phyloP scores from a whole-genome alignment of 140 eudicot species.

The Eryngium alpinum region DNA sequence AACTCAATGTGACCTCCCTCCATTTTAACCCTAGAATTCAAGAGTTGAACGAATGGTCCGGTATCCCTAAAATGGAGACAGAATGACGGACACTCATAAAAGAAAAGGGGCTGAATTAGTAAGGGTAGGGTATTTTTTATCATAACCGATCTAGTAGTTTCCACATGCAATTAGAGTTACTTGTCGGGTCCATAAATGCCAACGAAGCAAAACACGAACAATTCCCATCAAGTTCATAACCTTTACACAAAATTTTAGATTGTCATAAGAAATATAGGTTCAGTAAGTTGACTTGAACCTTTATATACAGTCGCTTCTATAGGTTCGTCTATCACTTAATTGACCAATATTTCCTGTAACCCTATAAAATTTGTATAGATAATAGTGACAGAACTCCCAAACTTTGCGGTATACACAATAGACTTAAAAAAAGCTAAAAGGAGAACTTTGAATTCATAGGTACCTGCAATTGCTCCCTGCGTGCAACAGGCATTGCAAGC shows the following conservation, averaged over 20 bases:
- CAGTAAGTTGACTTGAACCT: not conserved
- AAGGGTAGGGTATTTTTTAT: not conserved
- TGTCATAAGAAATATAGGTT: not conserved
- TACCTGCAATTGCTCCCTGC: conserved; percentile 90
- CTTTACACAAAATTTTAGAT: not conserved
- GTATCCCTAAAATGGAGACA: too few relatives aligned
- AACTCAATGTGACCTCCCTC: too few relatives aligned
- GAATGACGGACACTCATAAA: too few relatives aligned
- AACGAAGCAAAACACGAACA: not conserved
- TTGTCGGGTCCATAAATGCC: not conserved
- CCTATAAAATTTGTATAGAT: not conserved
- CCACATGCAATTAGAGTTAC: not conserved
- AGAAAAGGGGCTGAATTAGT: not conserved
- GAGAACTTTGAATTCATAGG: not conserved
- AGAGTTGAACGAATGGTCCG: not conserved
- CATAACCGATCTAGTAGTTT: not conserved
- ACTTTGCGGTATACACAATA: not conserved
- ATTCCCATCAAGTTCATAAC: not conserved
- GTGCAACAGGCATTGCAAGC: conserved; percentile 60
- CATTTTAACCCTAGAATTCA: too few relatives aligned
- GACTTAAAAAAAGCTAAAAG: not conserved
- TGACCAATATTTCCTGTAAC: not conserved
- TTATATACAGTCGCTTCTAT: not conserved
- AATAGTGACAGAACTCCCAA: not conserved
- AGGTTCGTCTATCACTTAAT: not conserved